Percentiles rank a stretch among this genome's conserved stretches.
Conservation (phyloP, 148 eudicot genomes). For the Spergularia bocconei region DNA sequence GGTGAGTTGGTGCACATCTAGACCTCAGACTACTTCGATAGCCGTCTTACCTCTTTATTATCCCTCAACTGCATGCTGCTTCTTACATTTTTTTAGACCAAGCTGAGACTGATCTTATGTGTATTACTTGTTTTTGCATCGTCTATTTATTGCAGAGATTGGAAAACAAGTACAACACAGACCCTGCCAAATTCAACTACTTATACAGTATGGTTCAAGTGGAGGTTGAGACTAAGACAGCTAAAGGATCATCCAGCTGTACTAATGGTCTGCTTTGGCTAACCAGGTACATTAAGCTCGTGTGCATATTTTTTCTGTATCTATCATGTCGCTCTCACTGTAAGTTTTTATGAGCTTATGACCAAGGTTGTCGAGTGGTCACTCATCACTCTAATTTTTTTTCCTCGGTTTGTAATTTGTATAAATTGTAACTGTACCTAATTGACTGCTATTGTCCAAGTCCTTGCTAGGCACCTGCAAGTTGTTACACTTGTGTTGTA, state of each 20-base stretch:
- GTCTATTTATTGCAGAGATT: constrained; percentile 52
- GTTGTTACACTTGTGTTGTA: too few relatives aligned
- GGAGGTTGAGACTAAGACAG: constrained; percentile 82
- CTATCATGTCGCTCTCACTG: background rate
- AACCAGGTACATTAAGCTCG: constrained; percentile 54
- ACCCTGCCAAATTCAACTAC: constrained; percentile 68
- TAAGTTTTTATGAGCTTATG: background rate
- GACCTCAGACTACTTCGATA: background rate
- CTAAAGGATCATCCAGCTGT: constrained; percentile 89
- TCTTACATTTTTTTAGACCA: background rate
- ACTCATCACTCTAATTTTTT: background rate
- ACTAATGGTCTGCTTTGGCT: constrained; percentile 95
- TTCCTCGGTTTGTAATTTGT: background rate
- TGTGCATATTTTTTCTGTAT: constrained; percentile 3
- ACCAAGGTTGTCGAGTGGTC: background rate
- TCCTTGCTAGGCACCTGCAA: background rate
- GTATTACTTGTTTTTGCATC: constrained; percentile 6
- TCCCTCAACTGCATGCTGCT: background rate
- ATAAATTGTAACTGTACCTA: background rate
- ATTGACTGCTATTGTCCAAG: background rate
- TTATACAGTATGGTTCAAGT: constrained; percentile 72
- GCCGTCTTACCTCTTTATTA: too few relatives aligned
- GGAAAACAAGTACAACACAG: constrained; percentile 64
- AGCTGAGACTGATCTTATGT: background rate
- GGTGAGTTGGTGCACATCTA: background rate